These are phyloP conservation scores for Prunella vulgaris DNA, from an alignment of 257 asterid species.

Conservation along the genomic window DNA sequence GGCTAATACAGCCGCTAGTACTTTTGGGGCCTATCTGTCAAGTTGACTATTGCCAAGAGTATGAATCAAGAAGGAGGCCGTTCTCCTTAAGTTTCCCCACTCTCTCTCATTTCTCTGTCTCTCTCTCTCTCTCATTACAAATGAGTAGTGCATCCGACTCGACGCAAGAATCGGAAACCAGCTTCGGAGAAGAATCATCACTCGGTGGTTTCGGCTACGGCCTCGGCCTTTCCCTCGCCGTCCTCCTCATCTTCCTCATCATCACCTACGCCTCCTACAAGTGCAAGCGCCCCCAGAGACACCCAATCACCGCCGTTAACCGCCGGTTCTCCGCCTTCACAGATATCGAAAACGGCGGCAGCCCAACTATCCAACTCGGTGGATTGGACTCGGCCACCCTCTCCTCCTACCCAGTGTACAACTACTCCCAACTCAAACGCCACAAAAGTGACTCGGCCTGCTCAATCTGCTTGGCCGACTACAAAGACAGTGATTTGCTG, in stretches of 20 bases:
- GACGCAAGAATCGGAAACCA: not conserved
- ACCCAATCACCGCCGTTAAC: not conserved
- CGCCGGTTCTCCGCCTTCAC: not conserved
- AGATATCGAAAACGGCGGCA: not conserved
- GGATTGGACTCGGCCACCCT: constrained; percentile 38
- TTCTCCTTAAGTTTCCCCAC: not conserved
- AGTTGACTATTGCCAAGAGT: constrained; percentile 2
- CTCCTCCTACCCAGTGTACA: constrained; percentile 36
- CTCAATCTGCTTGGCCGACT: constrained; percentile 59
- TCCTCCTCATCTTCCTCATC: constrained; percentile 24
- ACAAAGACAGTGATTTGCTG: constrained; percentile 48
- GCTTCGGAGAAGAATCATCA: not conserved
- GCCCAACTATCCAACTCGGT: not conserved
- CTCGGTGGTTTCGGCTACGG: constrained; percentile 31
- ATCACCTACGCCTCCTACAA: constrained; percentile 31
- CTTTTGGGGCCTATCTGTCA: not conserved
- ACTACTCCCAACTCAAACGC: constrained; percentile 34
- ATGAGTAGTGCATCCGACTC: constrained; percentile 8
- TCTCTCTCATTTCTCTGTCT: not conserved
- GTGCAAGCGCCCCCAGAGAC: constrained; percentile 3
- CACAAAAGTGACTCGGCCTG: constrained; percentile 30
- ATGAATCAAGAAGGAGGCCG: not conserved
- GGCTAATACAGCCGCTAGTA: not conserved
- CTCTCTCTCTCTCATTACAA: not conserved
- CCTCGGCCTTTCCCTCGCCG: constrained; percentile 31